These are phyloP conservation scores for Cornus controversa DNA, from an alignment of 148 eudicot species.

Conservation along the genomic window DNA sequence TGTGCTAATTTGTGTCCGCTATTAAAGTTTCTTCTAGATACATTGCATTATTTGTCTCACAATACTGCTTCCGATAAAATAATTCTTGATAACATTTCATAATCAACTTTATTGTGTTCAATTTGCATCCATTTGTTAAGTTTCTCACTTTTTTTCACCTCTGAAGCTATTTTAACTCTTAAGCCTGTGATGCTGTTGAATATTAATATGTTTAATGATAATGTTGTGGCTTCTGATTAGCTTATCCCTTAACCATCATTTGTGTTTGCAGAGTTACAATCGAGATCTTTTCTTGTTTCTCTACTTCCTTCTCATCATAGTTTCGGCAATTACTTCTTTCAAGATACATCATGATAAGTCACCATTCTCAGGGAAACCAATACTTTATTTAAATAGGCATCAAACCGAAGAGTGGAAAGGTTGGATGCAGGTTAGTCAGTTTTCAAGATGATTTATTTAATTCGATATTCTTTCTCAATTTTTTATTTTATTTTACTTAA, in stretches of 20 bases:
- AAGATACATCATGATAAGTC: slow-evolving; percentile 85
- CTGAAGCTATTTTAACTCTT: not conserved
- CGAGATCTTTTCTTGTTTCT: slow-evolving; percentile 93
- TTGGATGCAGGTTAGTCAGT: slow-evolving; percentile 89
- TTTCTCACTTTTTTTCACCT: too few relatives aligned
- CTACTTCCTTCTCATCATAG: slow-evolving; percentile 82
- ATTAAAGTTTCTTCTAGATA: not conserved
- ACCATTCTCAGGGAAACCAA: slow-evolving; percentile 70
- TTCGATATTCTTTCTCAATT: not conserved
- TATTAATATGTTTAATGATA: not conserved
- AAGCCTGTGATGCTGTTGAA: not conserved
- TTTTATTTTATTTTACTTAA: not conserved
- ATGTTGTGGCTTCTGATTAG: not conserved
- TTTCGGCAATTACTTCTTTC: slow-evolving; percentile 74
- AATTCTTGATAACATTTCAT: not conserved
- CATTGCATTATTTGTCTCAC: too few relatives aligned
- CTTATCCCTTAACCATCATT: not conserved
- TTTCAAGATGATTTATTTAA: not conserved
- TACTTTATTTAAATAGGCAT: slow-evolving; percentile 85
- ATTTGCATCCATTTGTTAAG: not conserved
- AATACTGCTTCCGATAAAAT: too few relatives aligned
- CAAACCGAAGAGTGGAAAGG: slow-evolving; percentile 99
- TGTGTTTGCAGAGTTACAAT: slow-evolving; percentile 74
- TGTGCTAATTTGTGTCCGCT: not conserved
- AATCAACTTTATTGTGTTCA: too few relatives aligned